A percentile compares a stretch with the other conserved stretches of the same genome.
phyloP scores from a whole-genome alignment of 805 yeast species.

The Huiozyma naganishii region DNA sequence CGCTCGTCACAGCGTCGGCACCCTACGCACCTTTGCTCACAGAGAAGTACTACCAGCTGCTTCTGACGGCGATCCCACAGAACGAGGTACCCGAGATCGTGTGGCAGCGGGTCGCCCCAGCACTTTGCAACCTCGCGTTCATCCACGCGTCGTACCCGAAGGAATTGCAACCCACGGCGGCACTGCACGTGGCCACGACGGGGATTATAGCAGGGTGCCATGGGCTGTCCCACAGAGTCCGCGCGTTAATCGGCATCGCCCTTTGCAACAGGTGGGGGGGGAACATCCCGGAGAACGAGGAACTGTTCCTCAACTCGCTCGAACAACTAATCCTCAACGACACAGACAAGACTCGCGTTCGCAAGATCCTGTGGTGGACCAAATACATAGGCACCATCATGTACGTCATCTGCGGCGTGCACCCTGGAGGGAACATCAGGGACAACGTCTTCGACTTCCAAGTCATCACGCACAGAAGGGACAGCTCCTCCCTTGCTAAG shows the following conservation, averaged over 20 bases:
- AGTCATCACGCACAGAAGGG: conserved; percentile 22
- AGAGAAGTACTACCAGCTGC: conserved; percentile 41
- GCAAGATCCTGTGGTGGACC: conserved; percentile 59
- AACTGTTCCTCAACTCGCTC: conserved; percentile 34
- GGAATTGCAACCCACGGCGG: conserved; percentile 66
- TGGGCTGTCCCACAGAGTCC: conserved; percentile 60
- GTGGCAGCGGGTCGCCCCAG: conserved; percentile 50
- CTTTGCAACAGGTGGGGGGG: conserved; percentile 79
- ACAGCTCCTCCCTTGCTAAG: conserved; percentile 8
- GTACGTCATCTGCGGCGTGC: conserved; percentile 72
- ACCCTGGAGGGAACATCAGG: conserved; percentile 70
- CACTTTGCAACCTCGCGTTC: conserved; percentile 63
- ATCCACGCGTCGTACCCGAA: conserved; percentile 70
- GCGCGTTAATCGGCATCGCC: conserved; percentile 65
- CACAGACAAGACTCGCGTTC: conserved; percentile 33
- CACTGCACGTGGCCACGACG: conserved; percentile 59
- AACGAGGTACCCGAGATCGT: conserved; percentile 48
- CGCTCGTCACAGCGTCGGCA: conserved; percentile 54
- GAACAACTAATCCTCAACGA: conserved; percentile 40
- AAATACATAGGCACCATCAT: conserved; percentile 59
- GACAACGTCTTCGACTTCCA: conserved; percentile 44
- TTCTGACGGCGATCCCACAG: conserved; percentile 48
- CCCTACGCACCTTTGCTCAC: conserved; percentile 64
- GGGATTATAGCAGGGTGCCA: conserved; percentile 70
- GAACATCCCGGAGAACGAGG: conserved; percentile 51